Base-by-base conservation (phyloP, 2,329 filamentous ascomycete species). In the Sarocladium oryzae region DNA sequence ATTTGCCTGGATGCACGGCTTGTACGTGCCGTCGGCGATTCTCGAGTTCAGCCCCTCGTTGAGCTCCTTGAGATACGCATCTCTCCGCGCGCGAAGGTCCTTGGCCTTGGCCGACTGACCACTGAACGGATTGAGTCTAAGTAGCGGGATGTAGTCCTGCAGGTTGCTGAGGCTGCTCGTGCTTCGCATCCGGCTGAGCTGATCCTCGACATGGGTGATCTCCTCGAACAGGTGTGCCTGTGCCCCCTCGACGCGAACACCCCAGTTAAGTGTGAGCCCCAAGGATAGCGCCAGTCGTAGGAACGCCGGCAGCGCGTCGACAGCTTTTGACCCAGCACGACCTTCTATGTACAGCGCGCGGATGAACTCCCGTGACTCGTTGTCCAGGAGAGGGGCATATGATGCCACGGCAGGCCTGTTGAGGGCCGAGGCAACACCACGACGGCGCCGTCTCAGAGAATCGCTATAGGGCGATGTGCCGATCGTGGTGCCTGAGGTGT, bases 281-380 rank as follows among this genome's bases (percentile, higher is more conserved):
- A 86, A 69, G n/a, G 77, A 82, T 3, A 86, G 65, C 11, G 75
- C 78, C 0, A 86, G 70, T 0, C 82, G 76, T 58, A 85, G 82
- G 41, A 86, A 84, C 76, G 84, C 82, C 1, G 82, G 79, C 79
- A 85, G 81, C 0, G 82, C 81, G 52, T 86, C 79, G 0, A 85
- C 75, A 0, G 78, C 71, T 2, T 66, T 66, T 1, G 66, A 65
- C 1, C 83, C 83, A 1, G 69, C 72, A 6, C 75, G 66, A 2
- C 83, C 82, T 54, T 83, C 78, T 18, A 73, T 70, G 52, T 79
- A 70, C 0, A 82, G 73, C 53, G 86, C 84, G 40, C 74, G 73
- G 46, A 86, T 69, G 50, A 86, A 86, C 50, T 81, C 77, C 18
- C 76, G 77, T 2, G 79, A 80, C 63, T 86, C 82, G 6, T 82